Base-by-base conservation (phyloP, 1,284 basidiomycete species). In the Moesziomyces sp. region DNA sequence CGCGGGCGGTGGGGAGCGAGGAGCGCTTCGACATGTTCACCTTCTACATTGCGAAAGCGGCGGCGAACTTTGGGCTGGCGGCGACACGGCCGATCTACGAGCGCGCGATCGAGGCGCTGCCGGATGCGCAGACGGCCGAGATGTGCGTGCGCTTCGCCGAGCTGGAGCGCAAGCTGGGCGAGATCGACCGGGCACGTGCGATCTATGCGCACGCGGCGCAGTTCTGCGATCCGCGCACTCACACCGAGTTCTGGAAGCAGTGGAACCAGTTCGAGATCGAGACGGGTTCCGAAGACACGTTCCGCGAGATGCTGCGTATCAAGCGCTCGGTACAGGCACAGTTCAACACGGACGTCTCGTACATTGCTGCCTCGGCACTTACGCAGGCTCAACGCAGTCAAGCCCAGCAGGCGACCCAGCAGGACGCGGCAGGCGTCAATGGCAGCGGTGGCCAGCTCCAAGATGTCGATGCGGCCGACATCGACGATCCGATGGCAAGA, bases 21-120 rank as follows among this genome's bases (percentile, higher is more conserved):
- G 96, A 98, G 85, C 94, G 95, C 83, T 96, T 97, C 82, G 94
- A 97, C 87, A 95, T 99, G 91, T 99, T 91, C 85, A 91, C 92
- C 0, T 91, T 97, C 79, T 98, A 98, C 86, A 96, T 99, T 74
- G 95, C 97, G 44, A 98, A 99, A 85, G 79, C 76, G 19, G 95
- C 95, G 1, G 92, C 94, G 0, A 97, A 95, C 87, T 98, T 94
- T 85, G 97, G 97, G 49, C 88, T 99, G 18, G 94, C 96, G 1
- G 94, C 97, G 6, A 99, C 96, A 0, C 89, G 97, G 46, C 91
- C 95, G 3, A 97, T 99, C 82, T 99, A 99, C 87, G 93, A 98
- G 85, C 90, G 91, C 21, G 96, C 97, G n/a, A 88, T 99, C 72
- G 94, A 98, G 86, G 88, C 90, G 33, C 88, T 99, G 14, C 94